A percentile compares a stretch with the other conserved stretches of the same genome.
phyloP scores from a whole-genome alignment of 345 rosid species.

The Eucalyptus erythrocorys region DNA sequence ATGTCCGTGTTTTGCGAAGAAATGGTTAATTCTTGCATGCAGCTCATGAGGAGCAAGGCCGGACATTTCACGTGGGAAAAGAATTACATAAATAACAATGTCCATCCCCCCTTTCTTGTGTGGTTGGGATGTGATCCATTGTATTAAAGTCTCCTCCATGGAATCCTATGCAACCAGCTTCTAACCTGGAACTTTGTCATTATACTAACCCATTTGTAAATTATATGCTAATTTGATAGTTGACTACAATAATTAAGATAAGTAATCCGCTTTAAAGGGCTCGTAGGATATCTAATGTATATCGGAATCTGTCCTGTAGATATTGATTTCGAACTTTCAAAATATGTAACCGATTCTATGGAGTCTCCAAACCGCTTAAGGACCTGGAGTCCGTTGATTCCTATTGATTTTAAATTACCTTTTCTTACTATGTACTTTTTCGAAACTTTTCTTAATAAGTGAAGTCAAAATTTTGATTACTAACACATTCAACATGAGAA shows the following conservation, averaged over 20 bases:
- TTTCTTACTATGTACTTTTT: neutral
- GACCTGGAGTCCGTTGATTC: neutral
- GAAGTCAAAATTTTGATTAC: neutral
- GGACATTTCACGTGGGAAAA: neutral
- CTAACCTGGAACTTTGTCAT: neutral
- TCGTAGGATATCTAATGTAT: rapidly evolving
- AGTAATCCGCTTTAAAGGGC: neutral
- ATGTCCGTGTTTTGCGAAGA: rapidly evolving
- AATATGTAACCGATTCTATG: neutral
- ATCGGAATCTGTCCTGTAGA: rapidly evolving
- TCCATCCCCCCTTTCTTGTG: neutral
- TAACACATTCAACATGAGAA: neutral
- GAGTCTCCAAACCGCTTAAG: neutral
- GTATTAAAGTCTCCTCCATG: neutral
- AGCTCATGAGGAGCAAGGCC: neutral
- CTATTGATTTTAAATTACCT: neutral
- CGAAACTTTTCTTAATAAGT: neutral
- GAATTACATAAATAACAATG: neutral
- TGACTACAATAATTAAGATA: neutral
- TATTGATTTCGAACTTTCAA: neutral
- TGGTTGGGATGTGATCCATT: neutral
- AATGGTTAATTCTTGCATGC: neutral
- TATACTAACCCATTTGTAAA: neutral
- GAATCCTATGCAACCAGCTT: neutral
- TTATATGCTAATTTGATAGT: neutral